phyloP scores from a whole-genome alignment of 208 protist genomes.

The Trypanosoma platydactyli region DNA sequence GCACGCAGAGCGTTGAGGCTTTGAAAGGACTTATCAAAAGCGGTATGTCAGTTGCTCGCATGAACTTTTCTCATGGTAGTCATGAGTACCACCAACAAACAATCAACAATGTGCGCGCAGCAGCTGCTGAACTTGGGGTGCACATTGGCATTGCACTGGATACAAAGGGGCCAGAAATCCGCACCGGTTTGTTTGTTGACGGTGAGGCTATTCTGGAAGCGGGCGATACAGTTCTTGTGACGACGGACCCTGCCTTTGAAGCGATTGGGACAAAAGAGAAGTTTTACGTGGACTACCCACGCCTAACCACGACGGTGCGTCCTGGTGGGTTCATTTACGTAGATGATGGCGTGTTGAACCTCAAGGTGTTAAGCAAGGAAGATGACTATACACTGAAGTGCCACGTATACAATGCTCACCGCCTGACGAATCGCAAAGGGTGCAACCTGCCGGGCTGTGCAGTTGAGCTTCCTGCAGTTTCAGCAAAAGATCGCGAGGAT shows the following conservation, averaged over 20 bases:
- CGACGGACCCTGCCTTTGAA: slow-evolving; percentile 84
- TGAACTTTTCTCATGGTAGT: slow-evolving; percentile 98
- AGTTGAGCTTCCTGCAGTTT: slow-evolving; percentile 88
- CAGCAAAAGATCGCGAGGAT: slow-evolving; percentile 93
- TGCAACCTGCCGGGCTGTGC: slow-evolving; percentile 88
- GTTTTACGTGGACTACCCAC: slow-evolving; percentile 93
- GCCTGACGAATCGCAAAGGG: slow-evolving; percentile 82
- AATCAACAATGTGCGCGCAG: slow-evolving; percentile 94
- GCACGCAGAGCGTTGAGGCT: slow-evolving; percentile 93
- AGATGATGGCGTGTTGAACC: slow-evolving; percentile 96
- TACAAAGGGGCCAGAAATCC: slow-evolving; percentile 97
- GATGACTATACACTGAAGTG: slow-evolving; percentile 76
- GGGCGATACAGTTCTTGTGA: slow-evolving; percentile 85
- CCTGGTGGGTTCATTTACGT: slow-evolving; percentile 92
- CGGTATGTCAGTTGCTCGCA: slow-evolving; percentile 96
- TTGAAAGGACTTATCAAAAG: slow-evolving; percentile 92
- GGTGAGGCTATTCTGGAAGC: slow-evolving; percentile 62
- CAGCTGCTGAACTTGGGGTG: slow-evolving; percentile 81
- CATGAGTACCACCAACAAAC: slow-evolving; percentile 95
- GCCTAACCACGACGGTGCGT: slow-evolving; percentile 77
- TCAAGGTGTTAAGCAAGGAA: slow-evolving; percentile 79
- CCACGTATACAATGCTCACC: slow-evolving; percentile 80
- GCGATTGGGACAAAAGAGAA: slow-evolving; percentile 77
- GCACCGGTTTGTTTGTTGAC: slow-evolving; percentile 91
- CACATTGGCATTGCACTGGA: slow-evolving; percentile 96